Evolutionary conservation across 2,329 filamentous ascomycete species (phyloP), one percentile per base, ranked within the genome.

Genomic region (Fusarium coicis): DNA sequence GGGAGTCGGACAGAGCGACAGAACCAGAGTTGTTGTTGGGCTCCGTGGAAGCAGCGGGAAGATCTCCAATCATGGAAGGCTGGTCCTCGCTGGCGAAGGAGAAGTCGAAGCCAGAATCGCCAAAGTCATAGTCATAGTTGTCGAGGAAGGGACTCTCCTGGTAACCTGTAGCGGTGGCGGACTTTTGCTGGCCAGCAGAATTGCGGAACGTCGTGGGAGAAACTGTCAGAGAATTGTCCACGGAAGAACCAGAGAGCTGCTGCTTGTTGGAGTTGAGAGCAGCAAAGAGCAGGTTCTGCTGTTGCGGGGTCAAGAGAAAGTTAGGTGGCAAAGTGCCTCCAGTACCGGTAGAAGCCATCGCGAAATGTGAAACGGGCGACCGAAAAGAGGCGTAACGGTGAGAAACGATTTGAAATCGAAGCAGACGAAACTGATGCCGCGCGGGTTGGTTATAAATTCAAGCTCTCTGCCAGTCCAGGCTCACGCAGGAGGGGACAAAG

Each of bases 131-230:
- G 74, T 93, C 91, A 77, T 95, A 96, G 73, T 80, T 81, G 79
- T 97, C 94, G 65, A 97, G 87, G 78, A 92, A 95, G 1, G 95
- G 94, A 72, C 93, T 96, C 54, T 95, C 93, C 37, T 94, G 90
- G 49, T 90, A 88, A 72, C 85, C 87, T 62, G 76, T 40, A 62
- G 44, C 53, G 55, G 42, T 74, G 75, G 43, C 86, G 84, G 5
- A 84, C 83, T 75, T 82, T 81, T 77, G 79, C 74, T 85, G 83
- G 52, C 80, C 74, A 21, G 87, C 86, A 16, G 87, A 88, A 59
- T 83, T 83, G 68, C 87, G 85, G 71, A 89, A 81, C 57, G 88
- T 82, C 60, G 80, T 79, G 56, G 88, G 83, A 66, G 88, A 85
- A 76, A 88, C 77, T 54, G 86, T 82, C 61, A 84, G 69, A 30